Conservation (phyloP, 1,284 basidiomycete genomes). For the Thelephora terrestris region DNA sequence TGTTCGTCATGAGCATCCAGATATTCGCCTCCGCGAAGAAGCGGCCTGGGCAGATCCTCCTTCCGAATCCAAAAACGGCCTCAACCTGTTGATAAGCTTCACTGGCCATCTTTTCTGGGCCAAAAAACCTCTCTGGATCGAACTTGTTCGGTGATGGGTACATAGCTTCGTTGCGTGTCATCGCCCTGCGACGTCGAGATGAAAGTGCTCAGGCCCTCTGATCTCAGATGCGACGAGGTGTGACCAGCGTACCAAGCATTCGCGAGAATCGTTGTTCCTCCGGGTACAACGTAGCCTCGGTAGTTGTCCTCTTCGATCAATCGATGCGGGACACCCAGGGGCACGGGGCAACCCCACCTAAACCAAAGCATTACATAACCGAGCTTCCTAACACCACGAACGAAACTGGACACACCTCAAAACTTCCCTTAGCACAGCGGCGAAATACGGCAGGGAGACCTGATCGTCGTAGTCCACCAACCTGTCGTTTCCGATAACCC, state of each 20-base stretch:
- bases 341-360: slow-evolving; percentile 15
- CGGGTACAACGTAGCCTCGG: slow-evolving; percentile 13
- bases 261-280: slow-evolving; percentile 15
- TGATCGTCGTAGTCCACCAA: slow-evolving; percentile 25
- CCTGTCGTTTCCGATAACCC: slow-evolving; percentile 19
- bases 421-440: slow-evolving; percentile 25
- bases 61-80: slow-evolving; percentile 19
- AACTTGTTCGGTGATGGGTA: slow-evolving; percentile 16
- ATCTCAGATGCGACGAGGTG: not conserved
- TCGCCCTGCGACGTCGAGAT: slow-evolving; percentile 12
- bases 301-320: slow-evolving; percentile 14
- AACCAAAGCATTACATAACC: not conserved
- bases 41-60: slow-evolving; percentile 20
- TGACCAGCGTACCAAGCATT: slow-evolving; percentile 16
- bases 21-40: slow-evolving; percentile 18
- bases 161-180: slow-evolving; percentile 13
- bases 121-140: slow-evolving; percentile 13
- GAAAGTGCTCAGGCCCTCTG: not conserved
- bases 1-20: slow-evolving; percentile 16
- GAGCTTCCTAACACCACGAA: slow-evolving; percentile 1
- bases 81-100: slow-evolving; percentile 9
- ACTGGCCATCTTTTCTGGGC: slow-evolving; percentile 6
- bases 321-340: slow-evolving; percentile 17
- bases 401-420: slow-evolving; percentile 7
- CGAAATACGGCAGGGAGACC: slow-evolving; percentile 23